Base-by-base conservation (phyloP, 345 rosid genomes). In the Hibiscus syriacus region DNA sequence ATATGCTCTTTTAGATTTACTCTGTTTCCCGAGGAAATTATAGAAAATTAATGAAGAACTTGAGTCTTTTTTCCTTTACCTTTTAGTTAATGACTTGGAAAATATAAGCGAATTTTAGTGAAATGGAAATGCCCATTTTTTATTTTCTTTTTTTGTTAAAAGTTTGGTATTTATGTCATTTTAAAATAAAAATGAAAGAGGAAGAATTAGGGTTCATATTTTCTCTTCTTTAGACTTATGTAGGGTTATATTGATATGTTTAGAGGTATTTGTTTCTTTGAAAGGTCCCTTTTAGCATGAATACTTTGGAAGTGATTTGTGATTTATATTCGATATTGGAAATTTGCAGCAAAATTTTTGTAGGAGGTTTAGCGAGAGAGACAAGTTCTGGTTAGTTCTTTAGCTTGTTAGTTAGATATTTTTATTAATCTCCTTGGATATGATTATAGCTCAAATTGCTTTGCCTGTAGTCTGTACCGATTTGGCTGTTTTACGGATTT, bases 321-420 rank as follows among this genome's bases (percentile, higher is more conserved):
- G 55, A 64, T 46, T 50, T 64, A 46, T 25, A 57, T 60, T 38
- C 26, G 56, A 70, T 68, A 67, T 82, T 73, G 80, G 73, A 79
- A 70, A 77, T 19, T 62, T 79, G 85, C 84, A 89, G 96, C 74
- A 89, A 89, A 72, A 83, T 89, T 46, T 89, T 89, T 76, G 79
- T 89, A 38, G 96, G 96, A 67, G 96, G 96, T 76, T 83, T 89
- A 81, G 80, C 96, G 64, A 86, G 85, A 49, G 92, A 83, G 63
- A 87, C 96, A 41, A 87, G 88, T 59, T 77, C 84, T 67, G 90
- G 92, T 87, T 74, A 83, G 93, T 79, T 78, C 59, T 77, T 55
- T 73, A 32, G 71, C 49, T 34, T 68, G 68, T 52, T 26, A 65
- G 68, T 55, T 26, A 12, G 48, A 55, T 20, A 64, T 45, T 45